Evolutionary conservation across 2,329 filamentous ascomycete genomes (phyloP), one percentile per base, ranked within the genome.

Genomic region (Neoscytalidium dimidiatum): DNA sequence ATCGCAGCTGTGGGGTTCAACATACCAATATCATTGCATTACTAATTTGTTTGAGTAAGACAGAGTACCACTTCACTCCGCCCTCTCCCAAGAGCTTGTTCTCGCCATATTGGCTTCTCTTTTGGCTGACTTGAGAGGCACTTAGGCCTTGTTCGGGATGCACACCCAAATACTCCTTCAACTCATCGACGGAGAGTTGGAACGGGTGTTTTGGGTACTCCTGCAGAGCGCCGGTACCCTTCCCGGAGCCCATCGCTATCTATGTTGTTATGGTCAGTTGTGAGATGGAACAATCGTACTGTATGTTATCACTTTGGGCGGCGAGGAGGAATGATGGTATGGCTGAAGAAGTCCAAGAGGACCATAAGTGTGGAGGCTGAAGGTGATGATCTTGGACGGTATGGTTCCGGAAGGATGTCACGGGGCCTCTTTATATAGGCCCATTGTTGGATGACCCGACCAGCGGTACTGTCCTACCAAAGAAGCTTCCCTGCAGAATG

Each of bases 1-100:
- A 21, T 13, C 33, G 19, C n/a, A 7, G 49, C 4, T 33, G 23
- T 35, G 51, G n/a, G 19, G n/a, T 14, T 4, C 17, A 23, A 64
- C 60, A 38, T 63, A 78, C 75, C 64, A 78, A 67, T 9, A 75
- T 76, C 68, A 78, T 70, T 62, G 74, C 76, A 69, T 78, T 78
- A 38, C 73, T 74, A 21, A 77, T 71, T 64, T 78, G 76, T 46
- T 75, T 72, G 38, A 77, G 66, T 4, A 78, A 72, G 4, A 69
- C 67, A 2, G 66, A 43, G 58, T 70, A 69, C 68, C 68, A 70
- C 41, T 66, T 67, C 6, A 71, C 69, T 13, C 67, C 67, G 13
- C 60, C 68, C 52, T 70, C 68, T 17, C 66, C 66, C 23, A 63
- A 62, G n/a, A 71, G 64, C 51, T 69, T 70, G 60, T 71, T 71